Evolutionary conservation across 208 protist species (phyloP).

Genomic region (Leishmania martiniquensis): DNA sequence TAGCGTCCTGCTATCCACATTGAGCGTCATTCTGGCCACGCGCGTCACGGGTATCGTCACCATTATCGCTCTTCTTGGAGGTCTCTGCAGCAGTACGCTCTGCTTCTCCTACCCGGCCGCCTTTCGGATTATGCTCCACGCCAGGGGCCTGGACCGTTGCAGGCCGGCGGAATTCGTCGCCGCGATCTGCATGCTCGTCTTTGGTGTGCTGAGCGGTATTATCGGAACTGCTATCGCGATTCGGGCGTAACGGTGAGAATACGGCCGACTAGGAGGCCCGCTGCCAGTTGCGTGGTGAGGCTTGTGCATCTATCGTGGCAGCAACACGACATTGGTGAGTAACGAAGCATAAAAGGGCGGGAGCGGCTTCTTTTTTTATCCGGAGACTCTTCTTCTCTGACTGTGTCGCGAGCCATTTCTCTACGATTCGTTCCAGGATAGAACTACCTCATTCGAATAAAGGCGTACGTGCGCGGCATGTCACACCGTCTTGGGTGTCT

Average conservation of each 20-base stretch:
- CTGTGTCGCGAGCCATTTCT: neutral
- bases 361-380: neutral
- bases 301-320: neutral
- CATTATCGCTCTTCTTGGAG: constrained; percentile 73
- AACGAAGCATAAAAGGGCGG: neutral
- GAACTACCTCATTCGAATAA: neutral
- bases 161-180: constrained; percentile 31
- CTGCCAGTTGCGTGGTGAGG: neutral
- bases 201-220: constrained; percentile 56
- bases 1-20: constrained; percentile 53
- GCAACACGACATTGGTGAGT: neutral
- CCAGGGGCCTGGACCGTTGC: constrained; percentile 37
- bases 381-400: neutral
- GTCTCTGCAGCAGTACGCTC: constrained; percentile 68
- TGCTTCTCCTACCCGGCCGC: constrained; percentile 74
- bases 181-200: constrained; percentile 49
- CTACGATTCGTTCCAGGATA: neutral
- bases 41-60: constrained; percentile 56
- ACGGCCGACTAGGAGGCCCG: neutral
- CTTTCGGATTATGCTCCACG: constrained; percentile 62
- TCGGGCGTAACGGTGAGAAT: constrained; percentile 3
- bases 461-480: neutral
- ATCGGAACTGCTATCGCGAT: constrained; percentile 59
- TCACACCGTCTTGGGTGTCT: neutral
- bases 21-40: constrained; percentile 56